phyloP scores from a whole-genome alignment of 2,329 filamentous ascomycete genomes.

The Diaporthe citri region DNA sequence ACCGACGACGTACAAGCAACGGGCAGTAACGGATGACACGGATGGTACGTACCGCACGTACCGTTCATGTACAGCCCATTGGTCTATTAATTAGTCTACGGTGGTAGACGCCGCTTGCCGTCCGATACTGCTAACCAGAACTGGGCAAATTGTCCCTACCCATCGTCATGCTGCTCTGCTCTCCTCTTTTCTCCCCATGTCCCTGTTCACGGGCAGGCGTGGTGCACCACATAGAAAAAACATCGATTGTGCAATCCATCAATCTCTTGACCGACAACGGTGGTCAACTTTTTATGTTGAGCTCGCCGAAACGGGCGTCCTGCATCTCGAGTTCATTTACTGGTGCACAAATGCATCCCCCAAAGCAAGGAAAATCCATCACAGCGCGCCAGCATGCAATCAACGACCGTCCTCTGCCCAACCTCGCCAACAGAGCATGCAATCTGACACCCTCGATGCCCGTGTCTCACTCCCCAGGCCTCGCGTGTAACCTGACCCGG shows the following conservation, averaged over 20 bases:
- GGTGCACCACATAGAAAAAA: not conserved
- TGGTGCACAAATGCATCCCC: constrained; percentile 13
- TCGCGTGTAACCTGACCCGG: constrained; percentile 26
- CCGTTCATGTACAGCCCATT: not conserved
- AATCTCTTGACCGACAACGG: not conserved
- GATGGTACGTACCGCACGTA: constrained; percentile 3
- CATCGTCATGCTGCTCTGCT: not conserved
- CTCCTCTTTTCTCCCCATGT: not conserved
- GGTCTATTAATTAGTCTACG: not conserved
- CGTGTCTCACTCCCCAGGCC: constrained; percentile 12
- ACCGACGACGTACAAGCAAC: not conserved
- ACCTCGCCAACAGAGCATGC: constrained; percentile 23
- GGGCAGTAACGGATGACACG: not conserved
- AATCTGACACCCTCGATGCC: constrained; percentile 25
- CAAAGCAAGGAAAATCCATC: constrained; percentile 6
- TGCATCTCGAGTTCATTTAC: not conserved
- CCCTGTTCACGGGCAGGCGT: not conserved
- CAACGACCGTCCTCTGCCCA: not conserved
- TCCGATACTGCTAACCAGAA: constrained; percentile 14
- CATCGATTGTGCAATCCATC: not conserved
- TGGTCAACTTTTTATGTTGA: not conserved
- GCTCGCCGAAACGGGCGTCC: constrained; percentile 20
- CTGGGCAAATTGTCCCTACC: not conserved
- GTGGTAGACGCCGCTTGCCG: constrained; percentile 30
- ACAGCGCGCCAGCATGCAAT: not conserved